A percentile compares a stretch with the other conserved stretches of the same genome.
These are phyloP conservation scores for Teunomyces pallodes DNA, from an alignment of 805 yeast genomes.

Conservation along the genomic window DNA sequence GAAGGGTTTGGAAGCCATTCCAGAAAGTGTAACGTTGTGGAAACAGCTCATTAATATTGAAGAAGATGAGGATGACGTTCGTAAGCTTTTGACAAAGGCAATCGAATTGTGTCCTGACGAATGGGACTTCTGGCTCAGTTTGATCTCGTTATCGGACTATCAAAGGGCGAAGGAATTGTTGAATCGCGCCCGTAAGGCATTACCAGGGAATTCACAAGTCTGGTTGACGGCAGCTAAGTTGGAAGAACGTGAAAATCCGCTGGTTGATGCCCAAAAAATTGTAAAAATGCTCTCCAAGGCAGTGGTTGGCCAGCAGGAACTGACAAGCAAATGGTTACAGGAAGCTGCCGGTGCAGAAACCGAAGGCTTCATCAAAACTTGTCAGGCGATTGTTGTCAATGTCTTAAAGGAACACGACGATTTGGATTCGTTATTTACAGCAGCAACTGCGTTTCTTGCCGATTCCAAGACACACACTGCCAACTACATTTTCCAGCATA, in stretches of 20 bases:
- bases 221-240: slow-evolving; percentile 72
- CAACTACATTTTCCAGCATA: slow-evolving; percentile 46
- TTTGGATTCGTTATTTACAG: slow-evolving; percentile 16
- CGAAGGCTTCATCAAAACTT: slow-evolving; percentile 44
- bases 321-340: slow-evolving; percentile 49
- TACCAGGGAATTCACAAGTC: slow-evolving; percentile 48
- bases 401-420: slow-evolving; percentile 31
- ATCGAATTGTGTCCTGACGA: slow-evolving; percentile 64
- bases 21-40: slow-evolving; percentile 67
- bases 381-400: slow-evolving; percentile 51
- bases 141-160: slow-evolving; percentile 46
- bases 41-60: slow-evolving; percentile 59
- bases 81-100: slow-evolving; percentile 60
- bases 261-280: slow-evolving; percentile 44
- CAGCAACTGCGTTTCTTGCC: slow-evolving; percentile 23
- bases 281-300: slow-evolving; percentile 50
- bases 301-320: slow-evolving; percentile 27
- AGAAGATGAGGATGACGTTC: slow-evolving; percentile 44
- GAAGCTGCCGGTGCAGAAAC: slow-evolving; percentile 55
- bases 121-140: slow-evolving; percentile 62
- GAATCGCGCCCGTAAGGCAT: slow-evolving; percentile 56
- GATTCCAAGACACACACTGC: slow-evolving; percentile 30
- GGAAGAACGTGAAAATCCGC: slow-evolving; percentile 53
- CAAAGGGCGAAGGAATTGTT: slow-evolving; percentile 53
- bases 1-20: slow-evolving; percentile 68